Conservation (phyloP, 2,329 filamentous ascomycete genomes). For the Metarhizium sp. region DNA sequence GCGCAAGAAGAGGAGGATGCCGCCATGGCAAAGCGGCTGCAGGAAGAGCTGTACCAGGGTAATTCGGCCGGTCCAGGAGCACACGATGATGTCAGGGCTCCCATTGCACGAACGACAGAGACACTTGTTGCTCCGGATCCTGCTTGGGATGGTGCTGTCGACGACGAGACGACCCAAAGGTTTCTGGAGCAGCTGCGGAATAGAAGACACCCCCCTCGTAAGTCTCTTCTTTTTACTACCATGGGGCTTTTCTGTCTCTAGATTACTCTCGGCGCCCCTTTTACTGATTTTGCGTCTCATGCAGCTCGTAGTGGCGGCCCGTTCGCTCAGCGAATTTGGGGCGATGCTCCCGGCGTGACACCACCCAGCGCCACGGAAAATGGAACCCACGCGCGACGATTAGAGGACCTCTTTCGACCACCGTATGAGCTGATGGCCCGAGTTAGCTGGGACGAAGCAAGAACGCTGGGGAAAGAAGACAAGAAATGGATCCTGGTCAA, state of each 20-base stretch:
- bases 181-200: conserved; percentile 57
- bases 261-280: background rate
- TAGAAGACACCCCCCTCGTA: conserved; percentile 24
- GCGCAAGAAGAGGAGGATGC: conserved; percentile 78
- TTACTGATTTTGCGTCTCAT: background rate
- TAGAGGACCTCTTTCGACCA: conserved; percentile 87
- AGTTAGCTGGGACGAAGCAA: conserved; percentile 72
- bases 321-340: conserved; percentile 31
- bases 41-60: conserved; percentile 78
- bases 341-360: conserved; percentile 11
- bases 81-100: conserved; percentile 66
- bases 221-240: conserved; percentile 8
- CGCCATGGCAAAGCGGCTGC: conserved; percentile 81
- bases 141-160: conserved; percentile 32
- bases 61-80: conserved; percentile 31
- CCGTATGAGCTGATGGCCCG: conserved; percentile 83
- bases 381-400: conserved; percentile 59
- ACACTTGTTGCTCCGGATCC: conserved; percentile 67
- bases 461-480: conserved; percentile 74
- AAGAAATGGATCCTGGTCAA: conserved; percentile 96
- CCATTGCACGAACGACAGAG: conserved; percentile 85
- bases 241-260: conserved; percentile 4
- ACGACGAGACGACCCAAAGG: conserved; percentile 46
- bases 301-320: conserved; percentile 20
- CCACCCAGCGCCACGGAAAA: conserved; percentile 31